Conservation (phyloP, 1,284 basidiomycete species). For the Ceratobasidium papillatum region DNA sequence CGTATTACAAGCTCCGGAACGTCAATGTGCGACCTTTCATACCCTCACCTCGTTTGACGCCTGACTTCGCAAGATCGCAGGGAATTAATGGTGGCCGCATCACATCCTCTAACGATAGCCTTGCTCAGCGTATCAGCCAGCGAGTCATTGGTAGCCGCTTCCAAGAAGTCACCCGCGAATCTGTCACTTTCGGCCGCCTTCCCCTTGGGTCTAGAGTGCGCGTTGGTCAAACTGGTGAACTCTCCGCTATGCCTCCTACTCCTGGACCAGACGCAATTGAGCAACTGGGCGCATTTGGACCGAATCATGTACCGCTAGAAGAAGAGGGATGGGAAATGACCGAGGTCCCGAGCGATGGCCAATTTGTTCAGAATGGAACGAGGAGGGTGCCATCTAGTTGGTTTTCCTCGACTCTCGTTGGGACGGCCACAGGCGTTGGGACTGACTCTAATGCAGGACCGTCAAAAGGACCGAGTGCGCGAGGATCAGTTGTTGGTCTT, state of each 20-base stretch:
- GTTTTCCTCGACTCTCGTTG: slow-evolving; percentile 67
- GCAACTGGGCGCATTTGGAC: slow-evolving; percentile 11
- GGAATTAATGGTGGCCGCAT: slow-evolving; percentile 68
- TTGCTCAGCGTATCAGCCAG: slow-evolving; percentile 67
- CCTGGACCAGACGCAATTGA: not conserved
- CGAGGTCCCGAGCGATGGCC: slow-evolving; percentile 25
- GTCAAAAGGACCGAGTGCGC: slow-evolving; percentile 23
- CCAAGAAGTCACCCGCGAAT: slow-evolving; percentile 72
- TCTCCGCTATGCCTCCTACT: slow-evolving; percentile 48
- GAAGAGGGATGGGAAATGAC: slow-evolving; percentile 39
- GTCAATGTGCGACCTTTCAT: slow-evolving; percentile 49
- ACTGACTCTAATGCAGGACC: slow-evolving; percentile 29
- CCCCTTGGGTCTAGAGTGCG: slow-evolving; percentile 69
- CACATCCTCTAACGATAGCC: slow-evolving; percentile 55
- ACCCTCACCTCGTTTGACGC: not conserved
- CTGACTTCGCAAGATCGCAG: slow-evolving; percentile 46
- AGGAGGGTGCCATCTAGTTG: slow-evolving; percentile 37
- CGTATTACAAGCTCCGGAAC: slow-evolving; percentile 74
- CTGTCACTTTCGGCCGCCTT: slow-evolving; percentile 62
- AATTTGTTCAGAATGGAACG: slow-evolving; percentile 2
- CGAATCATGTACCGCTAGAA: slow-evolving; percentile 26
- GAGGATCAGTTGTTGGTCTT: not conserved
- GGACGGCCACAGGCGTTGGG: slow-evolving; percentile 46
- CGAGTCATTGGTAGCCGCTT: slow-evolving; percentile 73
- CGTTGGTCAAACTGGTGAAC: slow-evolving; percentile 62